Conservation (phyloP, 345 rosid genomes). For the Populus simonii region DNA sequence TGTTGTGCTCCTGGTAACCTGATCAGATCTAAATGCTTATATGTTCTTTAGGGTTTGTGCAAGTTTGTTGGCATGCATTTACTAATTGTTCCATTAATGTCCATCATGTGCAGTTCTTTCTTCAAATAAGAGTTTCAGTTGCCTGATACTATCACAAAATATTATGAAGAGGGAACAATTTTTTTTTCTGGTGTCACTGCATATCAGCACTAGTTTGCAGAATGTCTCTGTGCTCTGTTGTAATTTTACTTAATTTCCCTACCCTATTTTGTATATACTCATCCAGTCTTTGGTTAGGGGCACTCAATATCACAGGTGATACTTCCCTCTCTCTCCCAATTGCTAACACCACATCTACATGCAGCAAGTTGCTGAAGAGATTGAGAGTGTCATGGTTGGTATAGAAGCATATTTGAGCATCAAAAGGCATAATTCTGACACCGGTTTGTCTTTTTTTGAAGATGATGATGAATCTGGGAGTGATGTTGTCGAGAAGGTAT, state of each 20-base stretch:
- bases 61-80: neutral
- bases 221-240: neutral
- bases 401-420: constrained; percentile 93
- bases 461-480: constrained; percentile 51
- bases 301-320: neutral
- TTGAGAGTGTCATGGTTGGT: constrained; percentile 89
- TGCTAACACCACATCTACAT: constrained; percentile 5
- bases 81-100: neutral
- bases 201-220: neutral
- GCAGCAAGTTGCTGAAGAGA: constrained; percentile 98
- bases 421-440: constrained; percentile 61
- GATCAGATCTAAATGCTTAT: neutral
- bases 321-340: neutral
- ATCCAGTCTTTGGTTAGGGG: neutral
- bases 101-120: neutral
- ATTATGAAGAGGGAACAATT: neutral
- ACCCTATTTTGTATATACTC: neutral
- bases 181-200: neutral
- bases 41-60: neutral
- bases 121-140: neutral
- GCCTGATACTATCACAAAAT: neutral
- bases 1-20: neutral
- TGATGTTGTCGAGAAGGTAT: constrained; percentile 57
- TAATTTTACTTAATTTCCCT: neutral
- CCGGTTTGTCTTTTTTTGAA: constrained; percentile 66